Conservation (phyloP, 495 filamentous ascomycete species). For the Annulohypoxylon bovei region DNA sequence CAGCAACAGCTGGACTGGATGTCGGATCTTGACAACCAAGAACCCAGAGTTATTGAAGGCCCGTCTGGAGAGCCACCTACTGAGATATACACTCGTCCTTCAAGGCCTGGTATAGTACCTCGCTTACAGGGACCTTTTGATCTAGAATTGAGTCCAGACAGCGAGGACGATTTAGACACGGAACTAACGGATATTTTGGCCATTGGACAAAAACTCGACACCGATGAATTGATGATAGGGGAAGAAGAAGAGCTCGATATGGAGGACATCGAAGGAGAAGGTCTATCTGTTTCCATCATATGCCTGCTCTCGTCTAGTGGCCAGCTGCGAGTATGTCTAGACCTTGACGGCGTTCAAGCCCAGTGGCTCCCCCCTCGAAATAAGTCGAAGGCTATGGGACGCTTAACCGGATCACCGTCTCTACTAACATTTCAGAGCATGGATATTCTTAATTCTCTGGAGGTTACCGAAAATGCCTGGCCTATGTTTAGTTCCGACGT, state of each 20-base stretch:
- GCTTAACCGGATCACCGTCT: constrained; percentile 44
- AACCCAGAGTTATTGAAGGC: constrained; percentile 63
- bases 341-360: constrained; percentile 81
- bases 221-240: constrained; percentile 67
- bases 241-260: constrained; percentile 65
- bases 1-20: constrained; percentile 85
- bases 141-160: constrained; percentile 69
- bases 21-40: constrained; percentile 80
- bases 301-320: constrained; percentile 79
- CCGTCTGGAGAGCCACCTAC: constrained; percentile 51
- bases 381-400: constrained; percentile 55
- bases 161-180: constrained; percentile 74
- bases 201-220: constrained; percentile 64
- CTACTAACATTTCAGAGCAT: constrained; percentile 65
- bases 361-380: constrained; percentile 78
- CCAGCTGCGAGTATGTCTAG: constrained; percentile 79
- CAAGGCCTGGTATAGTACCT: constrained; percentile 75
- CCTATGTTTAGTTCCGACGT: constrained; percentile 79
- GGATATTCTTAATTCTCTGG: constrained; percentile 66
- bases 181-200: constrained; percentile 64
- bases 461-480: constrained; percentile 66
- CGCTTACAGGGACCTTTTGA: constrained; percentile 88
- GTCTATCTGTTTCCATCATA: constrained; percentile 75
- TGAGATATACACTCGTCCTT: constrained; percentile 76
- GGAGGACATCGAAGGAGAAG: constrained; percentile 68